Evolutionary conservation across 257 asterid genomes (phyloP).

Genomic region (Echites panduratus): DNA sequence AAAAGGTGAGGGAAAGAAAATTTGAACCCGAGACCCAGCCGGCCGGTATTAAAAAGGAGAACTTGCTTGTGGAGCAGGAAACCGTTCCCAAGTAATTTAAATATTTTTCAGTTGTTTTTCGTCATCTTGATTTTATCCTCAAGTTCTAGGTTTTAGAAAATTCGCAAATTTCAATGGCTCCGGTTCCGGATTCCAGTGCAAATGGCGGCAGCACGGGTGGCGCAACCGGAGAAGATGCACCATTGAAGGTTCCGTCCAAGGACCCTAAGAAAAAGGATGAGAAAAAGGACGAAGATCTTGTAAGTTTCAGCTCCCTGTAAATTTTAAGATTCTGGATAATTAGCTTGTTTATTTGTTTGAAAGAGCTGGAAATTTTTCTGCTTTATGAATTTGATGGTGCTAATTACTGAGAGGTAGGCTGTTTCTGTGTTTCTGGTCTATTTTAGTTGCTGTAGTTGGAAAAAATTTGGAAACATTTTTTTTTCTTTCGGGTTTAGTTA

Average conservation of each 20-base stretch:
- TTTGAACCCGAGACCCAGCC: neutral
- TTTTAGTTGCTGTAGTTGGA: neutral
- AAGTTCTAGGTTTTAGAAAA: slow-evolving; percentile 31
- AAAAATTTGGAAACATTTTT: neutral
- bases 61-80: neutral
- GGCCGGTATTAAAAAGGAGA: neutral
- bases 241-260: slow-evolving; percentile 55
- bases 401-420: neutral
- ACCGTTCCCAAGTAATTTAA: neutral
- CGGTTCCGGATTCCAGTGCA: slow-evolving; percentile 36
- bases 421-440: neutral
- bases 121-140: neutral
- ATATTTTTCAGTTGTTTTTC: neutral
- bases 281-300: slow-evolving; percentile 94
- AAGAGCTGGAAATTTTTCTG: neutral
- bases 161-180: too few relatives aligned
- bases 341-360: neutral
- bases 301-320: slow-evolving; percentile 28
- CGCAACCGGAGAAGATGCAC: slow-evolving; percentile 46
- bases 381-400: neutral
- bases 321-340: neutral
- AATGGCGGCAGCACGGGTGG: slow-evolving; percentile 43
- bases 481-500: neutral
- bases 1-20: neutral
- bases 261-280: slow-evolving; percentile 92